phyloP scores from a whole-genome alignment of 192 early-diverging fungal genomes.

The Linnemannia schmuckeri region DNA sequence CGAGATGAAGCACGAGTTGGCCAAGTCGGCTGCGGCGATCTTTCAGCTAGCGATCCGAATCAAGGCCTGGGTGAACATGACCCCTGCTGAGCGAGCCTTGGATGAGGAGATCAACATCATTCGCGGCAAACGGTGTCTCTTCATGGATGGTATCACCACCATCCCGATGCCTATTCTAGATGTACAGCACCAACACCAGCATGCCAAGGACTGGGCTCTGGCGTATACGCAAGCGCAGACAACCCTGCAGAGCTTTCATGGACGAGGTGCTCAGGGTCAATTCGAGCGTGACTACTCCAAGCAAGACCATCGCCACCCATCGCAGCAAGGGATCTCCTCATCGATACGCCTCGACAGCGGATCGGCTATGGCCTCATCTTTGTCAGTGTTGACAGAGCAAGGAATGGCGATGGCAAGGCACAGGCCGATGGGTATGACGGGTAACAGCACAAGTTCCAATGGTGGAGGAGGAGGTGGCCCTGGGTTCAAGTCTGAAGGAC shows the following conservation, averaged over 20 bases:
- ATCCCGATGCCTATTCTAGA: conserved; percentile 12
- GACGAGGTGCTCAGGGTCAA: neutral
- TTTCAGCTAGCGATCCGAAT: conserved; percentile 52
- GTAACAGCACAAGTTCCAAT: neutral
- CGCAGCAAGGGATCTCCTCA: neutral
- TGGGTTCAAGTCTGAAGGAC: neutral
- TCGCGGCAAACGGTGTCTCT: conserved; percentile 47
- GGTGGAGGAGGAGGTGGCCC: neutral
- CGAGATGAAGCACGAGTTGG: conserved; percentile 41
- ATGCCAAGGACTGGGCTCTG: neutral
- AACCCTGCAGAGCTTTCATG: neutral
- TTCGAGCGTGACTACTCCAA: neutral
- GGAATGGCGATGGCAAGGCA: neutral
- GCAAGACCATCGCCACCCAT: neutral
- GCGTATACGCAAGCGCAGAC: neutral
- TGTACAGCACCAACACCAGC: neutral
- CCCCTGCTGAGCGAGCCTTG: conserved; percentile 32
- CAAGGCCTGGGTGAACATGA: conserved; percentile 52
- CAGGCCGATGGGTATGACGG: neutral
- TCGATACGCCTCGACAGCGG: neutral
- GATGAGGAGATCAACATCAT: conserved; percentile 56
- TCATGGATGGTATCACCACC: conserved; percentile 26
- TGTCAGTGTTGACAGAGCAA: neutral
- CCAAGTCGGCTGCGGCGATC: conserved; percentile 39
- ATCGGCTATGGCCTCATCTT: neutral